Evolutionary conservation across 495 filamentous ascomycete genomes (phyloP), one percentile per base, ranked within the genome.

Genomic region (Chlorociboria aeruginascens): DNA sequence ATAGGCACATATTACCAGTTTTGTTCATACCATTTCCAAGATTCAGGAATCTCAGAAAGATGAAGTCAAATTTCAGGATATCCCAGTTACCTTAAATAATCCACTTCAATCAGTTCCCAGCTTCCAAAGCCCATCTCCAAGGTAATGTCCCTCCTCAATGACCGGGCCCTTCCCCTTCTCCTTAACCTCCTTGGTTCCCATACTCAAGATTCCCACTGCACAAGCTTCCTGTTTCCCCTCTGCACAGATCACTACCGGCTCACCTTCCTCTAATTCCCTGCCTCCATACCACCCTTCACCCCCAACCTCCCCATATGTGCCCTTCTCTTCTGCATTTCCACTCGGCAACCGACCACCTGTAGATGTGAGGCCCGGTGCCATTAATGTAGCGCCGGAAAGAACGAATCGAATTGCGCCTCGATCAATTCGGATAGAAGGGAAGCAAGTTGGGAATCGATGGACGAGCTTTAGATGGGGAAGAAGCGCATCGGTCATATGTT

Each of bases 351-450:
- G 57, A 0, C 92, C 92, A 1, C 93, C 92, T 0, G 80, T 61
- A 8, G 77, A 83, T 7, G 92, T 98, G 50, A 97, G 61, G 0
- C 92, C 92, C 0, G 92, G 92, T 10, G 85, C 89, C 92, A 98
- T 98, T 37, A 98, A 79, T 45, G 89, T 83, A 0, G 92, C 92
- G 17, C 92, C 92, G 2, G 78, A 81, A 0, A 98, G 75, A 29
- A 98, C 90, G 67, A 98, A 98, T 49, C 93, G 86, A 64, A 97
- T 96, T 0, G 93, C 92, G 44, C 92, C 92, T 42, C 92, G 81
- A 65, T 97, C 90, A 59, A 95, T 89, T 45, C 81, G 76, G 37
- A 86, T 62, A 20, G 68, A 71, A 6, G 74, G 72, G 59, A 86
- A 86, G 56, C 70, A 72, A 45, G 68, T 57, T 6, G 82, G 82